Conservation (phyloP, 1,284 basidiomycete genomes). For the Inonotus obliquus region DNA sequence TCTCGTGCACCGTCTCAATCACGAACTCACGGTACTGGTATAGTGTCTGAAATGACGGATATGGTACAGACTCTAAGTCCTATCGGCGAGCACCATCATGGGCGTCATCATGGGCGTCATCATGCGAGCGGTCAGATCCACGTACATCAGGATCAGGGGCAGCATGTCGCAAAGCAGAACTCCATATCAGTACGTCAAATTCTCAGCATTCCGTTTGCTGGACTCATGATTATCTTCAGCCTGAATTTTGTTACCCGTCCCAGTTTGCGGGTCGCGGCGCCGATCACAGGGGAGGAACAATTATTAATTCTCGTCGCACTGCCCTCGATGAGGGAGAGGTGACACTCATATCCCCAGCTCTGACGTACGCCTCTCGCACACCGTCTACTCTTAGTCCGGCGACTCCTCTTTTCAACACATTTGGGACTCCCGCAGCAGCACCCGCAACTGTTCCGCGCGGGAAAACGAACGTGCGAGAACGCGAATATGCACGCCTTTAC, state of each 20-base stretch:
- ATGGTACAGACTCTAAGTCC: not conserved
- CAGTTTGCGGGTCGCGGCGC: not conserved
- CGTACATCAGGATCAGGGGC: not conserved
- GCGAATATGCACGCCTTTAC: slow-evolving; percentile 5
- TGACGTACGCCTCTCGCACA: slow-evolving; percentile 55
- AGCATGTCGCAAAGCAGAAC: not conserved
- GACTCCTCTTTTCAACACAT: slow-evolving; percentile 50
- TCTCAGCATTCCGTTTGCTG: not conserved
- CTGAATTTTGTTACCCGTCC: not conserved
- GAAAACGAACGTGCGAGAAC: slow-evolving; percentile 7
- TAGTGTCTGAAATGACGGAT: not conserved
- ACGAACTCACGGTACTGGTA: not conserved
- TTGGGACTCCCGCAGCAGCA: slow-evolving; percentile 15
- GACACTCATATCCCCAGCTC: slow-evolving; percentile 35
- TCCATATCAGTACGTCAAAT: not conserved
- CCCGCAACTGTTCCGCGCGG: slow-evolving; percentile 13
- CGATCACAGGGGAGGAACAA: not conserved
- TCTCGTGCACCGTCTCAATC: not conserved
- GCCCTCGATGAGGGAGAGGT: slow-evolving; percentile 32
- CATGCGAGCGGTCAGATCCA: not conserved
- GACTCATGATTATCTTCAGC: not conserved
- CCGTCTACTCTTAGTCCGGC: slow-evolving; percentile 58
- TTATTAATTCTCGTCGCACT: slow-evolving; percentile 19
- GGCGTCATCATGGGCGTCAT: not conserved
- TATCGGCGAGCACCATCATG: not conserved